phyloP scores from a whole-genome alignment of 2,329 filamentous ascomycete species.

The Penicillium sp. region DNA sequence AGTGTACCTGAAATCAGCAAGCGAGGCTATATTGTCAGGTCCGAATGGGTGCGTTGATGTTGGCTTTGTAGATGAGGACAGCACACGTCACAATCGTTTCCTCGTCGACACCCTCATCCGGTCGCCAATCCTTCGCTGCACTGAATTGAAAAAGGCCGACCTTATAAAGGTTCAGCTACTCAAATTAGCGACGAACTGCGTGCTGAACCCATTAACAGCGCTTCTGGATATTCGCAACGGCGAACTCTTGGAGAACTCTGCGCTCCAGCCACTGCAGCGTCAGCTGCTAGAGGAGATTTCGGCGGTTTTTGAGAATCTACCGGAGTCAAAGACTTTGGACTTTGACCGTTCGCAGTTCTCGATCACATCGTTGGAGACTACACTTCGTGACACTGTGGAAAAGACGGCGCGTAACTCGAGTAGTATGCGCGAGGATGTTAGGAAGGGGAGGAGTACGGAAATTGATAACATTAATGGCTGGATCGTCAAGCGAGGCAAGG shows the following conservation, averaged over 20 bases:
- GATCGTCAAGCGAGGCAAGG: slow-evolving; percentile 12
- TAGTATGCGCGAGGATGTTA: slow-evolving; percentile 20
- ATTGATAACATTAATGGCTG: slow-evolving; percentile 21
- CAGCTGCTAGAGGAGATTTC: slow-evolving; percentile 13
- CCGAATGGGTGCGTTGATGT: slow-evolving; percentile 11
- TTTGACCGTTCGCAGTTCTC: slow-evolving; percentile 11
- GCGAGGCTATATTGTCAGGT: slow-evolving; percentile 16
- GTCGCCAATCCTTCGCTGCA: slow-evolving; percentile 11
- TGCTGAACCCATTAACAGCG: slow-evolving; percentile 18
- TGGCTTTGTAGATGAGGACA: slow-evolving; percentile 6
- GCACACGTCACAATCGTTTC: not conserved
- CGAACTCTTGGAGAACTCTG: slow-evolving; percentile 5
- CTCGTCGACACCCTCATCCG: slow-evolving; percentile 10
- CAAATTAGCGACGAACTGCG: slow-evolving; percentile 17
- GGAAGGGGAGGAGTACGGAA: slow-evolving; percentile 13
- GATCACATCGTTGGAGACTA: slow-evolving; percentile 2
- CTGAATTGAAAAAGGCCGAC: slow-evolving; percentile 11
- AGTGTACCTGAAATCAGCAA: slow-evolving; percentile 13
- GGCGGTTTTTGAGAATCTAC: slow-evolving; percentile 9
- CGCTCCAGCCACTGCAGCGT: slow-evolving; percentile 5
- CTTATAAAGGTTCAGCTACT: slow-evolving; percentile 12
- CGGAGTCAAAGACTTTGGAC: slow-evolving; percentile 1
- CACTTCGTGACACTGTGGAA: slow-evolving; percentile 13
- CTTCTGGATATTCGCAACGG: slow-evolving; percentile 17
- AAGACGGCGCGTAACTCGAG: slow-evolving; percentile 19